Evolutionary conservation across 495 filamentous ascomycete genomes (phyloP), one percentile per base, ranked within the genome.

Genomic region (Penicillium canariense): DNA sequence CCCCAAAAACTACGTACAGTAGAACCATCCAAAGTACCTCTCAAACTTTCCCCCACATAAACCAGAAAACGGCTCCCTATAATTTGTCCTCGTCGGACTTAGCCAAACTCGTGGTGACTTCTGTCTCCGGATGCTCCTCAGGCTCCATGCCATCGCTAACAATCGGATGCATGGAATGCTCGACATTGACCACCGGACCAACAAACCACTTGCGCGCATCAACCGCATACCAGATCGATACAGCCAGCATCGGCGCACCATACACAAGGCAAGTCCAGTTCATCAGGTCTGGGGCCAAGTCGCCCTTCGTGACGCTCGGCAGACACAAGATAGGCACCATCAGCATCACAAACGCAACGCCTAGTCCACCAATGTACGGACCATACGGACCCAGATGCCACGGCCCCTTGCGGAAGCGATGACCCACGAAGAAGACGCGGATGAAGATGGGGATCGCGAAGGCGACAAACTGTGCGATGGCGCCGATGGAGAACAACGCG

Each of bases 241-340:
- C 78, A 4, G 77, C 68, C 8, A 83, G 32, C 84, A 87, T 87
- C 11, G 84, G 84, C 14, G 63, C 83, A n/a, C 85, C 87, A 63
- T 87, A 91, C 27, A 91, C 88, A 30, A 90, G 75, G 64, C 75
- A 78, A 4, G 88, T 91, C 87, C 87, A 90, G 55, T 89, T 90
- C 87, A 90, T 90, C 50, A 74, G 35, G 32, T 81, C 76, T 26
- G 63, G 72, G 35, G 76, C 81, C 30, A 90, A 60, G 68, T 89
- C 73, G 0, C 54, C 68, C 4, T 84, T 85, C 5, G 70, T 81
- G 4, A 75, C 70, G 48, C 78, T 81, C 6, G 88, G 88, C 31
- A 91, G 74, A 68, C 86, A 89, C 40, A 91, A 68, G 20, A 91
- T 87, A 3, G 88, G 88, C 32, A 90, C 70, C 86, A 91, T 90